Evolutionary conservation across 2,329 filamentous ascomycete species (phyloP).

Genomic region (Aspergillus luchuensis): DNA sequence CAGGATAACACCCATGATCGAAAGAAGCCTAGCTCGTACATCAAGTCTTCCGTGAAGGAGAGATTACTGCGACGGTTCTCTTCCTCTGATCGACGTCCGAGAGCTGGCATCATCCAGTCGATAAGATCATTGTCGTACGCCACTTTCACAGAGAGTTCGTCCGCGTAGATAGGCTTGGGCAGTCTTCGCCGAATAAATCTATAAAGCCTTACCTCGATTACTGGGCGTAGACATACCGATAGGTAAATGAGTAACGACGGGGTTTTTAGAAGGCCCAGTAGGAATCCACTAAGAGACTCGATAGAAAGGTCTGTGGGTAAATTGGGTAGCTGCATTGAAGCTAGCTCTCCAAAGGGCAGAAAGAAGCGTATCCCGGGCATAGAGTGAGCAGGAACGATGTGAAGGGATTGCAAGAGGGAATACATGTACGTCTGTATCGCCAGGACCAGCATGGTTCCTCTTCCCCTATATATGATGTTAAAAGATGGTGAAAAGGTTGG

Average conservation of each 20-base stretch:
- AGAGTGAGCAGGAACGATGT: conserved; percentile 38
- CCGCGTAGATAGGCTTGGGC: conserved; percentile 45
- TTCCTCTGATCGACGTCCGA: conserved; percentile 44
- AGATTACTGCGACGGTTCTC: conserved; percentile 41
- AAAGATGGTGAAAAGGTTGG: neutral
- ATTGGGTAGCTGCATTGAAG: conserved; percentile 37
- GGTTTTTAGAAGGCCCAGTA: conserved; percentile 32
- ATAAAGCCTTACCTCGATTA: conserved; percentile 44
- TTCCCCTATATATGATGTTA: conserved; percentile 30
- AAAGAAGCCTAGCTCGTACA: conserved; percentile 37
- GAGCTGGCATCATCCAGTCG: conserved; percentile 46
- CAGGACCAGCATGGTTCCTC: conserved; percentile 38
- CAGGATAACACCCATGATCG: conserved; percentile 36
- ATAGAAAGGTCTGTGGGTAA: conserved; percentile 33
- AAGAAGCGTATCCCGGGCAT: conserved; percentile 36
- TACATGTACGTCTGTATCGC: conserved; percentile 48
- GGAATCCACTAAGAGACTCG: conserved; percentile 29
- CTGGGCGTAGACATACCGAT: conserved; percentile 40
- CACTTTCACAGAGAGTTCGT: conserved; percentile 46
- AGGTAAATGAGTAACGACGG: conserved; percentile 41
- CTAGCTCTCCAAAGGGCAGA: conserved; percentile 40
- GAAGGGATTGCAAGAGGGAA: conserved; percentile 46
- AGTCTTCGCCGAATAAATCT: conserved; percentile 42
- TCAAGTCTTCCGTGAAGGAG: conserved; percentile 40
- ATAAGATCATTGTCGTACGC: conserved; percentile 47